A percentile compares a stretch with the other conserved stretches of the same genome.
phyloP scores from a whole-genome alignment of 345 rosid species.

The Microcos paniculata region DNA sequence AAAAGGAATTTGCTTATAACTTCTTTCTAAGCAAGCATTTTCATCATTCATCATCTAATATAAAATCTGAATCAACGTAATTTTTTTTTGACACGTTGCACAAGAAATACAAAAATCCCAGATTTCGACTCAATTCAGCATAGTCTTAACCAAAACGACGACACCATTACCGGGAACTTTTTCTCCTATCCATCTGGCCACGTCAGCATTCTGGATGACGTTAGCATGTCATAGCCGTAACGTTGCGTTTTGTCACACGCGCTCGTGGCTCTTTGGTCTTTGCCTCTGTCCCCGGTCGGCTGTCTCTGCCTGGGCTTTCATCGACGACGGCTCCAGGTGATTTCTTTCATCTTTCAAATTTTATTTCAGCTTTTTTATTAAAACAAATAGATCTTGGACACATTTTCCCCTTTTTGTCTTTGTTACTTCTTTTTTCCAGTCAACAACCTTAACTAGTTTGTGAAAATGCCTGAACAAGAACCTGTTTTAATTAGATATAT shows the following conservation, averaged over 20 bases:
- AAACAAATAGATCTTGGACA: neutral
- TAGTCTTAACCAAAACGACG: too few species aligned
- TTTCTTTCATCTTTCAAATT: neutral
- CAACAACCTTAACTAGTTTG: conserved; percentile 21
- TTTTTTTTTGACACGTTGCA: too few species aligned
- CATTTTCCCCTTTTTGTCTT: neutral
- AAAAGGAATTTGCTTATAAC: too few species aligned
- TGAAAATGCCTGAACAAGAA: conserved; percentile 23
- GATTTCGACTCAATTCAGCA: neutral
- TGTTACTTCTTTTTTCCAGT: neutral
- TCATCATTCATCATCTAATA: too few species aligned
- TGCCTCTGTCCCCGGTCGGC: neutral
- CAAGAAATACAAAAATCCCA: neutral
- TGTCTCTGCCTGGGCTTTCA: neutral
- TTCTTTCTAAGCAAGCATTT: too few species aligned
- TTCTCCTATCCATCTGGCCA: neutral
- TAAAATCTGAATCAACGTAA: too few species aligned
- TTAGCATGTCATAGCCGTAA: neutral
- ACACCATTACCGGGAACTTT: neutral
- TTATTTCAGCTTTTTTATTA: neutral
- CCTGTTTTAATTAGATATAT: neutral
- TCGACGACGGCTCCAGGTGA: neutral
- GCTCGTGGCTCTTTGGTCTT: neutral
- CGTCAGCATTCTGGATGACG: neutral
- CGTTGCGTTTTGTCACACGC: neutral